phyloP scores from a whole-genome alignment of 495 filamentous ascomycete genomes.

The Trichoderma erinaceum region DNA sequence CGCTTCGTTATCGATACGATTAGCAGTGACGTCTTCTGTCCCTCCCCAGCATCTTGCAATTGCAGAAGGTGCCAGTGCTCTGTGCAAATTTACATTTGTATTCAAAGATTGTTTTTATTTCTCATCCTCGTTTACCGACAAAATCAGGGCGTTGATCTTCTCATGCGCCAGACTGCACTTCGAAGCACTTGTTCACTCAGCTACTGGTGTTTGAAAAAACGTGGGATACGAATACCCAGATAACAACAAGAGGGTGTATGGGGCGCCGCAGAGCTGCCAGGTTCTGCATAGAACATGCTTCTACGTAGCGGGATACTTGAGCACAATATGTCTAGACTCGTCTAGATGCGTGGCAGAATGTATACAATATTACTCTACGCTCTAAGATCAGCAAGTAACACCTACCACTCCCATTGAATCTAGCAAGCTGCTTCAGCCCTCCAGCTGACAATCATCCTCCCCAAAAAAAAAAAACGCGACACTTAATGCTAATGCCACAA shows the following conservation, averaged over 20 bases:
- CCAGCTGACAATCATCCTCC: neutral
- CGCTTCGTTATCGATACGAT: slow-evolving; percentile 4
- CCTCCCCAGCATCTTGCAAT: no score
- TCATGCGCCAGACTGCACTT: neutral
- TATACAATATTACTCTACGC: neutral
- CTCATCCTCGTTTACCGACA: no score
- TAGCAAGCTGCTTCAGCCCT: neutral
- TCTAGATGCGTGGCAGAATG: neutral
- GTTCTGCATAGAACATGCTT: neutral
- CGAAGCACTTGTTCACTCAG: neutral
- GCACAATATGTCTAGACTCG: neutral
- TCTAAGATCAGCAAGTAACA: neutral
- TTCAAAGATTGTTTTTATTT: no score
- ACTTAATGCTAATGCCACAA: no score
- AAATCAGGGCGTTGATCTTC: no score
- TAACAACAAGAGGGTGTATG: neutral
- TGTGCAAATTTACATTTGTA: no score
- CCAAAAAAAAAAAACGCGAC: no score
- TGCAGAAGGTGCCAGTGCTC: no score
- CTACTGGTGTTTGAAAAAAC: neutral
- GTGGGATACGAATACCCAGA: neutral
- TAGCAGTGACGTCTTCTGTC: neutral
- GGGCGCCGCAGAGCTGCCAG: neutral
- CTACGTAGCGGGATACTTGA: neutral
- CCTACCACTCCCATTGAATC: neutral